Conservation (phyloP, 768 basidiomycete genomes). For the Boletus rex-veris region DNA sequence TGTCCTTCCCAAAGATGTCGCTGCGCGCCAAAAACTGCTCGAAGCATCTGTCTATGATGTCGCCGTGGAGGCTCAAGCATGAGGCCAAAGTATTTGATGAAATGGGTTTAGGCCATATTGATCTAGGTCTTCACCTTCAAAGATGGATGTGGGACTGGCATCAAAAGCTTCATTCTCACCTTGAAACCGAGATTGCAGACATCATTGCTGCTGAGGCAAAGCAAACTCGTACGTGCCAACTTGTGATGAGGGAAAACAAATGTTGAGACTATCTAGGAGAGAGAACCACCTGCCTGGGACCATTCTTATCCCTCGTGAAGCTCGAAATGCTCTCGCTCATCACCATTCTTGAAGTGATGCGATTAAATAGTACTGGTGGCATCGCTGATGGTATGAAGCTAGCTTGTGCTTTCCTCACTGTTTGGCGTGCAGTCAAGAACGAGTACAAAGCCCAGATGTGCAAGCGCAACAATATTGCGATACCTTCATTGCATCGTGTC, state of each 20-base stretch:
- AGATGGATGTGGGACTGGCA: slow-evolving; percentile 91
- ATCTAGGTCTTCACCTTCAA: slow-evolving; percentile 51
- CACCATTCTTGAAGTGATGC: slow-evolving; percentile 87
- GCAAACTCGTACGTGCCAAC: slow-evolving; percentile 15
- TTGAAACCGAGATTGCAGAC: slow-evolving; percentile 49
- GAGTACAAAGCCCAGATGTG: slow-evolving; percentile 88
- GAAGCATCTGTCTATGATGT: slow-evolving; percentile 86
- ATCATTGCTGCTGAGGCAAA: slow-evolving; percentile 40
- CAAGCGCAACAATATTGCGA: slow-evolving; percentile 54
- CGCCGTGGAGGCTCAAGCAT: slow-evolving; percentile 61
- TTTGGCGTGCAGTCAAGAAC: slow-evolving; percentile 83
- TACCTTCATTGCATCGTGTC: slow-evolving; percentile 35
- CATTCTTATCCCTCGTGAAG: slow-evolving; percentile 73
- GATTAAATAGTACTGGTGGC: slow-evolving; percentile 71
- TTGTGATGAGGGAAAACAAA: not conserved
- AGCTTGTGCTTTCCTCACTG: slow-evolving; percentile 69
- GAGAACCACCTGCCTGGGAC: slow-evolving; percentile 41
- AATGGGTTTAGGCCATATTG: slow-evolving; percentile 50
- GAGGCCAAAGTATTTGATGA: slow-evolving; percentile 56
- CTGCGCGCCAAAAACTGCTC: slow-evolving; percentile 72
- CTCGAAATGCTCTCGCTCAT: slow-evolving; percentile 81
- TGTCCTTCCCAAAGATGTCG: slow-evolving; percentile 60
- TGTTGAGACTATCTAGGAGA: slow-evolving; percentile 6
- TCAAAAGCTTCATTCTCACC: slow-evolving; percentile 45
- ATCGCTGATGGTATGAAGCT: slow-evolving; percentile 88